phyloP scores from a whole-genome alignment of 768 basidiomycete genomes.

The Tephrocybe rancida region DNA sequence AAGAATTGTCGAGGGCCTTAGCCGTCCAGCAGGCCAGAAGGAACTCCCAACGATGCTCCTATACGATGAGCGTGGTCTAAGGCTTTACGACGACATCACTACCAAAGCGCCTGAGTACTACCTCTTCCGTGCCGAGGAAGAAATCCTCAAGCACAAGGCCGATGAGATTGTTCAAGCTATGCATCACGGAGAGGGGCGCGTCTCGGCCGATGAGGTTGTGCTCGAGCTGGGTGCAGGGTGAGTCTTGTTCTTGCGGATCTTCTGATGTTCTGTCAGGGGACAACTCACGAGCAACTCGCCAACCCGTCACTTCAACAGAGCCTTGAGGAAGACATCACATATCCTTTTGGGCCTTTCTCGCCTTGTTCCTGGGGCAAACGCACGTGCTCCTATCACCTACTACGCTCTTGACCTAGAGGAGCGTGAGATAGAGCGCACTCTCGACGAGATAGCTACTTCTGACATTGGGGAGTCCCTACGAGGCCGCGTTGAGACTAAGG shows the following conservation, averaged over 20 bases:
- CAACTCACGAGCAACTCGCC: background rate
- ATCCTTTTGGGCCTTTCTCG: conserved; percentile 73
- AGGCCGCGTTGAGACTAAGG: conserved; percentile 79
- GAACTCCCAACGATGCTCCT: conserved; percentile 80
- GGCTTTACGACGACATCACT: conserved; percentile 86
- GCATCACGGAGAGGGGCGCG: conserved; percentile 46
- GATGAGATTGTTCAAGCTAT: conserved; percentile 76
- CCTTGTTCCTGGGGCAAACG: conserved; percentile 38
- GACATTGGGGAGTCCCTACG: conserved; percentile 59
- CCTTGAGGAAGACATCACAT: conserved; percentile 87
- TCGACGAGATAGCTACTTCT: conserved; percentile 65
- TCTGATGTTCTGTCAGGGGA: too few relatives aligned
- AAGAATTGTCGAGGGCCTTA: conserved; percentile 58
- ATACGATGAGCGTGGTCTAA: conserved; percentile 85
- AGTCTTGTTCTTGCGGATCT: conserved; percentile 31
- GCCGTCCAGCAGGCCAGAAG: conserved; percentile 54
- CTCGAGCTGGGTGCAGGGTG: conserved; percentile 96
- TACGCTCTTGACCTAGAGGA: conserved; percentile 94
- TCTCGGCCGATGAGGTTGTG: conserved; percentile 55
- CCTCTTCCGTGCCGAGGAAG: conserved; percentile 85
- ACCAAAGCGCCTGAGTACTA: conserved; percentile 84
- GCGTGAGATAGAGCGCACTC: conserved; percentile 80
- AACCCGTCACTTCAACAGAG: conserved; percentile 40
- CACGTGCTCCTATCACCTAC: conserved; percentile 66
- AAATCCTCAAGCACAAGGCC: conserved; percentile 73